phyloP scores from a whole-genome alignment of 1,139 yeast species.

The Saccharomyces uvarum region DNA sequence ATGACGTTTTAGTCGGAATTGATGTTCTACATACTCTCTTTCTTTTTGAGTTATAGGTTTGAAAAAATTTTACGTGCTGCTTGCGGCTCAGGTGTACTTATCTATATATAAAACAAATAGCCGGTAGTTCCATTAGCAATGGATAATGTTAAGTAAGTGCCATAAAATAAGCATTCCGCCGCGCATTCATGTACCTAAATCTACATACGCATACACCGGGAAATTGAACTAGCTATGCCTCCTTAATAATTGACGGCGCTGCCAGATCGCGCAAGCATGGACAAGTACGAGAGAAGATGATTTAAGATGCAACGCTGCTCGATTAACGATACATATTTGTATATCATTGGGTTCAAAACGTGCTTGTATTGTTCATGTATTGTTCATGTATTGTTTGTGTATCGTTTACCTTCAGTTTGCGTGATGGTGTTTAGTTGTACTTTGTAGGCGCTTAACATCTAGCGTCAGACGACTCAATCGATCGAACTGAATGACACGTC shows the following conservation, averaged over 20 bases:
- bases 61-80: background rate
- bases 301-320: background rate
- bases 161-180: background rate
- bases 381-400: background rate
- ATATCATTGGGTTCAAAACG: background rate
- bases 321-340: background rate
- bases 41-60: background rate
- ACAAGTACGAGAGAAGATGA: background rate
- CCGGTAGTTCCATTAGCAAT: background rate
- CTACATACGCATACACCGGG: background rate
- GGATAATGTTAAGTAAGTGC: background rate
- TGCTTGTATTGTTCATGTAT: background rate
- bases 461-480: background rate
- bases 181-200: background rate
- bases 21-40: background rate
- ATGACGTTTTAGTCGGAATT: background rate
- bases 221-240: background rate
- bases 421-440: background rate
- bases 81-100: background rate
- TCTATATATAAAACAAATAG: background rate
- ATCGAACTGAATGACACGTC: background rate
- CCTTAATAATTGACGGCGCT: background rate
- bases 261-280: background rate
- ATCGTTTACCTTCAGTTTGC: background rate
- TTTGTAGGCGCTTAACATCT: background rate